Conservation (phyloP, 2,329 filamentous ascomycete genomes). For the Botrytis hyacinthi region DNA sequence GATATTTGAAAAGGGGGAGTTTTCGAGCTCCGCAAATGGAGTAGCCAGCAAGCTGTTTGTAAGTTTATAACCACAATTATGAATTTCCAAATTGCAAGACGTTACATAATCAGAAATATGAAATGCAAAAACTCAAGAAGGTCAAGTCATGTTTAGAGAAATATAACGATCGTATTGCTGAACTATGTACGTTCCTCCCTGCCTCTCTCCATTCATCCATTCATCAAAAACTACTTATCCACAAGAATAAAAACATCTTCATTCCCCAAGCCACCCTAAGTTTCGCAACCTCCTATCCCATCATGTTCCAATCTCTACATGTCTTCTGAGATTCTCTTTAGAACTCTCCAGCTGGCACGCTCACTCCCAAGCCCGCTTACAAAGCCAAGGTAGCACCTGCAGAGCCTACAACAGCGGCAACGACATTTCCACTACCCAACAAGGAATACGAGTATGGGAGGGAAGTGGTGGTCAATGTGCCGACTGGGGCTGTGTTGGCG, state of each 20-base stretch:
- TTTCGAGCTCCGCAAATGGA: not conserved
- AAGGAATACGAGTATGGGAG: constrained; percentile 54
- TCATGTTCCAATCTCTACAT: not conserved
- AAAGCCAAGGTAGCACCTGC: constrained; percentile 41
- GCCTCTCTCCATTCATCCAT: not conserved
- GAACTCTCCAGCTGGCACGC: not conserved
- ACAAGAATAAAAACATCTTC: not conserved
- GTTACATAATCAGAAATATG: not conserved
- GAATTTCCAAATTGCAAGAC: not conserved
- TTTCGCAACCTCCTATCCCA: not conserved
- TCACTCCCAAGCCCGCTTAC: not conserved
- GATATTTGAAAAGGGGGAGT: not conserved
- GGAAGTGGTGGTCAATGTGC: constrained; percentile 43
- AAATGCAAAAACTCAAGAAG: not conserved
- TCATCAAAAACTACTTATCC: not conserved
- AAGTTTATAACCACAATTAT: not conserved
- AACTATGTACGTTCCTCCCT: not conserved
- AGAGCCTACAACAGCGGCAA: constrained; percentile 39
- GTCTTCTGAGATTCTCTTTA: not conserved
- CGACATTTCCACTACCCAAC: constrained; percentile 49
- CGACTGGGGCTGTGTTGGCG: constrained; percentile 48
- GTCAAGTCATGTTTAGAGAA: not conserved
- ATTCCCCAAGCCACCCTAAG: not conserved
- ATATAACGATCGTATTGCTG: not conserved
- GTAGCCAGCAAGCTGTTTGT: not conserved